Evolutionary conservation across 108 stramenopile species (phyloP).

Genomic region (Fragilaria crotonensis): DNA sequence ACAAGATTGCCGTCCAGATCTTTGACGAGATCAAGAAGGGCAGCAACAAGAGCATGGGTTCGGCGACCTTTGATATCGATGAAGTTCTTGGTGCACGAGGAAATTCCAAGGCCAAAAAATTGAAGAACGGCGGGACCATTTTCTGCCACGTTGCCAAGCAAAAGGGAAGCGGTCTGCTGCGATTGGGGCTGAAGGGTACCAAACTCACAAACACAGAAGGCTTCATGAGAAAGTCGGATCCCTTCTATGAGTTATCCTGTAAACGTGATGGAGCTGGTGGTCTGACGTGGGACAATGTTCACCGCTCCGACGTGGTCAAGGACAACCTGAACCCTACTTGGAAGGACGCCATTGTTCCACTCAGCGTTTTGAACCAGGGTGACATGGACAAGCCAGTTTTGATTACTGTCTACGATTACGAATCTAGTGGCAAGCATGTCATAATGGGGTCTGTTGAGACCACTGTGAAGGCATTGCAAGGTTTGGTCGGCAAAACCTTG

Average conservation of each 20-base stretch:
- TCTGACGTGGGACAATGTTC: slow-evolving; percentile 40
- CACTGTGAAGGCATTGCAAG: slow-evolving; percentile 22
- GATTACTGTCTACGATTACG: slow-evolving; percentile 44
- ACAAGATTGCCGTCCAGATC: slow-evolving; percentile 33
- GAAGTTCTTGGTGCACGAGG: slow-evolving; percentile 65
- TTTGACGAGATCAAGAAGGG: slow-evolving; percentile 44
- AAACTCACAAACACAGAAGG: slow-evolving; percentile 82
- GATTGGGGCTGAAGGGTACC: slow-evolving; percentile 37
- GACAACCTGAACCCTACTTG: slow-evolving; percentile 52
- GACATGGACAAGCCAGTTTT: slow-evolving; percentile 30
- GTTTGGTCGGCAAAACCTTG: slow-evolving; percentile 8
- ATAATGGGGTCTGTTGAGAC: slow-evolving; percentile 54
- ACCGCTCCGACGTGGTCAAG: slow-evolving; percentile 25
- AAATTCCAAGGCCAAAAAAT: slow-evolving; percentile 60
- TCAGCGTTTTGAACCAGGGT: slow-evolving; percentile 37
- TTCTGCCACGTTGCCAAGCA: slow-evolving; percentile 18
- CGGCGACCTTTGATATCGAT: slow-evolving; percentile 63
- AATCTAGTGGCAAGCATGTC: slow-evolving; percentile 41
- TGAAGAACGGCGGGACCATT: slow-evolving; percentile 41
- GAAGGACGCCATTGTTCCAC: slow-evolving; percentile 24
- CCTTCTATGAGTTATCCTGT: slow-evolving; percentile 57
- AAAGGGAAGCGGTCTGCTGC: slow-evolving; percentile 26
- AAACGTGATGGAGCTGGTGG: slow-evolving; percentile 43
- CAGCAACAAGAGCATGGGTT: slow-evolving; percentile 39
- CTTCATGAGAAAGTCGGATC: slow-evolving; percentile 68